Conservation (phyloP, 768 basidiomycete species). For the Boletus vermiculosoides region DNA sequence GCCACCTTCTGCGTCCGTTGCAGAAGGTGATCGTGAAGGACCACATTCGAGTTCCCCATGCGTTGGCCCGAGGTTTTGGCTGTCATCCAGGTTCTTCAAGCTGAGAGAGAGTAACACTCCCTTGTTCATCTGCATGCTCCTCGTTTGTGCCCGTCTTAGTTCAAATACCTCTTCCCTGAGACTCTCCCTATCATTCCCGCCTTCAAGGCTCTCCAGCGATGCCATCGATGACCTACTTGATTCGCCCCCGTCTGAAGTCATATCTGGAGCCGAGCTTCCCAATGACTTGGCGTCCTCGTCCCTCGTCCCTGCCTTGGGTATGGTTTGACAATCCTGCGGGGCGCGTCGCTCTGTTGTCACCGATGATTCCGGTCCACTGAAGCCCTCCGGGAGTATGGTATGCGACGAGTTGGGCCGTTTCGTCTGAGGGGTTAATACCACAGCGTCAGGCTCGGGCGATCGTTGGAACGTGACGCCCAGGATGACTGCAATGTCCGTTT, state of each 20-base stretch:
- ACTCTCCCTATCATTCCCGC: slow-evolving; percentile 15
- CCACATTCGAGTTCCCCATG: slow-evolving; percentile 1
- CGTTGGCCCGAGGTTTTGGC: background rate
- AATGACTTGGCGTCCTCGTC: slow-evolving; percentile 21
- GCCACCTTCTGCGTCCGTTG: background rate
- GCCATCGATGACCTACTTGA: slow-evolving; percentile 24
- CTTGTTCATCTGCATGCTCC: slow-evolving; percentile 50
- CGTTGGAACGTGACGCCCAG: slow-evolving; percentile 14
- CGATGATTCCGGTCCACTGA: background rate
- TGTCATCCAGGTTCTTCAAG: slow-evolving; percentile 8
- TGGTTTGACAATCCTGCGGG: background rate
- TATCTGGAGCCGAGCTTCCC: slow-evolving; percentile 25
- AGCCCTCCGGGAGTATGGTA: background rate
- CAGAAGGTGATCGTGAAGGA: slow-evolving; percentile 3
- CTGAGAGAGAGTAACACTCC: slow-evolving; percentile 41
- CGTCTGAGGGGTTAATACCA: background rate
- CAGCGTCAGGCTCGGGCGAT: slow-evolving; percentile 11
- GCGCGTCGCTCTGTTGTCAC: background rate
- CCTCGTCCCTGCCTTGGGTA: background rate
- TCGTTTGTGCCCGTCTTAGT: slow-evolving; percentile 46
- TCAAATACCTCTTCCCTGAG: slow-evolving; percentile 40
- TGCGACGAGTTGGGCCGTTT: background rate
- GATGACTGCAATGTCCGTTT: slow-evolving; percentile 12
- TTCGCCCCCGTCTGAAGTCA: slow-evolving; percentile 23
- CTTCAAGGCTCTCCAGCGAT: slow-evolving; percentile 26